Evolutionary conservation across 1,139 yeast genomes (phyloP).

Genomic region (Cylindricascospora bacillispora): DNA sequence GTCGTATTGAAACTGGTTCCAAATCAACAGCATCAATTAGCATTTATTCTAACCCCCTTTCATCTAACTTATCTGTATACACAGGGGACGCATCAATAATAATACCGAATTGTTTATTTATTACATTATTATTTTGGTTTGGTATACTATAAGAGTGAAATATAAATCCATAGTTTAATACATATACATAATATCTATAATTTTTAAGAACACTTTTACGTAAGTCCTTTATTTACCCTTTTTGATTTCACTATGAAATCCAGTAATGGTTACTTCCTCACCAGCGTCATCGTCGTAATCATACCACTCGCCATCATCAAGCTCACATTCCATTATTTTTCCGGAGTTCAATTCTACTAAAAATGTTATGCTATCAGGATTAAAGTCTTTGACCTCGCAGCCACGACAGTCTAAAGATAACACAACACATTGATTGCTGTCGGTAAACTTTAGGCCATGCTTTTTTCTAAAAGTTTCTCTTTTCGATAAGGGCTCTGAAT

Average conservation of each 20-base stretch:
- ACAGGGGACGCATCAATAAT: too few relatives aligned
- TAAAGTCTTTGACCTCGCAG: constrained; percentile 54
- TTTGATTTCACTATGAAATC: constrained; percentile 47
- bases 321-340: constrained; percentile 35
- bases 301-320: constrained; percentile 74
- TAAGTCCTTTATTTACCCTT: constrained; percentile 16
- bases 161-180: constrained; percentile 1
- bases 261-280: constrained; percentile 71
- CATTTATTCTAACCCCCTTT: too few relatives aligned
- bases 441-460: constrained; percentile 22
- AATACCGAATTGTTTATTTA: too few relatives aligned
- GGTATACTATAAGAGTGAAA: too few relatives aligned
- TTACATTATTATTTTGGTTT: too few relatives aligned
- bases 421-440: constrained; percentile 31
- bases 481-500: constrained; percentile 11
- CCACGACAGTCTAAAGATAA: constrained; percentile 81
- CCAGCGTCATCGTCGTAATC: constrained; percentile 85
- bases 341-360: constrained; percentile 17
- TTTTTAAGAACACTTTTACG: neutral
- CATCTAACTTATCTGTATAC: too few relatives aligned
- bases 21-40: too few relatives aligned
- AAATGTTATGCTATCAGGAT: constrained; percentile 32
- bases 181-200: constrained; percentile 1
- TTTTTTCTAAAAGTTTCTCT: constrained; percentile 17
- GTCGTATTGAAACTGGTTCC: too few relatives aligned